Evolutionary conservation across 305 asterid genomes (phyloP), one percentile per base, ranked within the genome.

Genomic region (Withania somnifera): DNA sequence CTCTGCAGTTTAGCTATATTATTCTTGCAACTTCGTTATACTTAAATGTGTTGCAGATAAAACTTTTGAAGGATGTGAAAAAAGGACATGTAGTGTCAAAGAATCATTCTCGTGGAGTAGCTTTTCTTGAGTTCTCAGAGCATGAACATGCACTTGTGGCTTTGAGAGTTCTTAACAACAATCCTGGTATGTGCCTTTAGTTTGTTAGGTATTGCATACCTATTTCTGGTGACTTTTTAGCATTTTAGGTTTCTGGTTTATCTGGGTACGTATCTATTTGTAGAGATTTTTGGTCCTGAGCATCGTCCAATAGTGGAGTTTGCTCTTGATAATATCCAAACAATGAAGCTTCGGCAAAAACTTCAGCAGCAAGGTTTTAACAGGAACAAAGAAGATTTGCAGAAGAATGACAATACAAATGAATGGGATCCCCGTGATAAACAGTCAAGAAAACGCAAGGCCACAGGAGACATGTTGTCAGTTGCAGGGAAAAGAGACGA

Each of bases 121-220:
- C 97, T 75, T 96, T 94, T 84, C 82, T 96, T 50, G 98, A 96
- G 90, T 96, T 96, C 91, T 88, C 95, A 3, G 99, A 96, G 89
- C 99, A 94, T 88, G 93, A 96, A 84, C 99, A 96, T 82, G 98
- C 98, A 60, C 97, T 96, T 52, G 99, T 96, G 81, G 99, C 99
- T 84, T 86, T 96, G 79, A 89, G 99, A 90, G 98, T 96, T 87
- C 97, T 96, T 30, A 96, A 96, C 79, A 96, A 96, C 76, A 94
- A 92, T 89, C 99, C 99, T 42, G 98, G 99, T 94, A 79, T 60
- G 86, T 66, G 42, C 82, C 53, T 63, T 57, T 58, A 17, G 63
- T 79, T 57, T 52, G 24, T 51, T 58, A 61, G 69, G 56, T 61
- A 57, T 45, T 15, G 45, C 61, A 34, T 71, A 22, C 38, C 30